Conservation (phyloP, 495 filamentous ascomycete species). For the Bryoglossum gracile region DNA sequence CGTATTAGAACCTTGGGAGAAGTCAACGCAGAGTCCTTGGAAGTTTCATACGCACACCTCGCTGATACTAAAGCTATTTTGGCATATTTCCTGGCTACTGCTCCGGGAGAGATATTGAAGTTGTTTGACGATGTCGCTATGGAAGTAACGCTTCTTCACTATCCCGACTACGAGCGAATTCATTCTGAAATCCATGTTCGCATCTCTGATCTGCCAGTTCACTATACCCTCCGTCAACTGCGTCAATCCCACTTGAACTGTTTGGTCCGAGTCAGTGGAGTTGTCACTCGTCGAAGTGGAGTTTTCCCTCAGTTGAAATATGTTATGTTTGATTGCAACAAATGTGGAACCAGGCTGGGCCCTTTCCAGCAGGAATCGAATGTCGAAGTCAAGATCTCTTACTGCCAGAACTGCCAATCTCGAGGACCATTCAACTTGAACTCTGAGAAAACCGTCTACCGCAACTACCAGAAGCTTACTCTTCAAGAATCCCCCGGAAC, state of each 20-base stretch:
- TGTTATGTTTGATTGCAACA: slow-evolving; percentile 92
- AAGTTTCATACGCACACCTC: slow-evolving; percentile 93
- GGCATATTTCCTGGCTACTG: slow-evolving; percentile 96
- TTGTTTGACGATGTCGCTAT: slow-evolving; percentile 97
- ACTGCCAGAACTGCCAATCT: slow-evolving; percentile 96
- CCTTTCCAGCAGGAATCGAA: slow-evolving; percentile 97
- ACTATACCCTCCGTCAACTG: slow-evolving; percentile 94
- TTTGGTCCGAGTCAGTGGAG: slow-evolving; percentile 87
- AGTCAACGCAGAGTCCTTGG: slow-evolving; percentile 90
- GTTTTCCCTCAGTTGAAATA: slow-evolving; percentile 99
- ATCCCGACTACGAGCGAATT: slow-evolving; percentile 95
- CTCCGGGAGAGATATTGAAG: slow-evolving; percentile 86
- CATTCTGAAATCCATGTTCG: slow-evolving; percentile 97
- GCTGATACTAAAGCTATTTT: slow-evolving; percentile 85
- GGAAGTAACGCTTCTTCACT: slow-evolving; percentile 89
- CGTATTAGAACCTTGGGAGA: slow-evolving; percentile 91
- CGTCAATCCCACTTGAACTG: slow-evolving; percentile 97
- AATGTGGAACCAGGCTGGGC: slow-evolving; percentile 85
- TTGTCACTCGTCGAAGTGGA: slow-evolving; percentile 92
- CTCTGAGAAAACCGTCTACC: slow-evolving; percentile 97
- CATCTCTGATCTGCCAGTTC: slow-evolving; percentile 87
- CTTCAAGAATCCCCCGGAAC: slow-evolving; percentile 97
- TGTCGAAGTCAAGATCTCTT: slow-evolving; percentile 90
- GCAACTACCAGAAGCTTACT: slow-evolving; percentile 97
- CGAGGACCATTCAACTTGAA: slow-evolving; percentile 93